These are phyloP conservation scores for Xylaria digitata DNA, from an alignment of 2,329 filamentous ascomycete species.

Conservation along the genomic window DNA sequence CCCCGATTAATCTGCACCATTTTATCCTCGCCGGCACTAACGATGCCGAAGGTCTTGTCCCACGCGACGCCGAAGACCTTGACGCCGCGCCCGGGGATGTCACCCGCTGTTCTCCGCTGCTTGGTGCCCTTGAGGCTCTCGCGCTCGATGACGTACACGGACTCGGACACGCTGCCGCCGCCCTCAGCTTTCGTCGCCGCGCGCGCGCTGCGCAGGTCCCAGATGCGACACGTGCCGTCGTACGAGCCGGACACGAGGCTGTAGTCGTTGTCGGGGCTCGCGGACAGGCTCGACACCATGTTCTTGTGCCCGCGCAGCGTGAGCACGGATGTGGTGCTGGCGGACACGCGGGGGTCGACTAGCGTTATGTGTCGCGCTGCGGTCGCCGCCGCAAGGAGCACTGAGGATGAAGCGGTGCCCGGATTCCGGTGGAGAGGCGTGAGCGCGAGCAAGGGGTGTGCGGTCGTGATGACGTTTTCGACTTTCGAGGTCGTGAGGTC, in stretches of 20 bases:
- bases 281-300: constrained; percentile 65
- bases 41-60: constrained; percentile 87
- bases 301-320: constrained; percentile 93
- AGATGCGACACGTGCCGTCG: constrained; percentile 91
- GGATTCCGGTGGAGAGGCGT: constrained; percentile 75
- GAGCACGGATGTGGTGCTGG: constrained; percentile 82
- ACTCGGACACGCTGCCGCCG: constrained; percentile 74
- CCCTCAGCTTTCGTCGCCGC: constrained; percentile 69
- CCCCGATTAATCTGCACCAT: constrained; percentile 89
- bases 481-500: constrained; percentile 84
- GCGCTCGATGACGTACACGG: constrained; percentile 79
- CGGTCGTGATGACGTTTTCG: constrained; percentile 85
- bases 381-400: constrained; percentile 77
- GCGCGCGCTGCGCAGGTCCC: constrained; percentile 84
- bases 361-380: constrained; percentile 88
- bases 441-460: constrained; percentile 84
- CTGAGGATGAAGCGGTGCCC: constrained; percentile 36
- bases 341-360: constrained; percentile 87
- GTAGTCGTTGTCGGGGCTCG: constrained; percentile 75
- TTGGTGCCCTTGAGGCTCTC: constrained; percentile 76
- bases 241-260: constrained; percentile 90
- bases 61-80: constrained; percentile 92
- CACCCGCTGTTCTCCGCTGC: constrained; percentile 55
- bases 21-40: constrained; percentile 93
- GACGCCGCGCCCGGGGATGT: constrained; percentile 79